phyloP scores from a whole-genome alignment of 2,329 filamentous ascomycete species.

The Aureobasidium sp. region DNA sequence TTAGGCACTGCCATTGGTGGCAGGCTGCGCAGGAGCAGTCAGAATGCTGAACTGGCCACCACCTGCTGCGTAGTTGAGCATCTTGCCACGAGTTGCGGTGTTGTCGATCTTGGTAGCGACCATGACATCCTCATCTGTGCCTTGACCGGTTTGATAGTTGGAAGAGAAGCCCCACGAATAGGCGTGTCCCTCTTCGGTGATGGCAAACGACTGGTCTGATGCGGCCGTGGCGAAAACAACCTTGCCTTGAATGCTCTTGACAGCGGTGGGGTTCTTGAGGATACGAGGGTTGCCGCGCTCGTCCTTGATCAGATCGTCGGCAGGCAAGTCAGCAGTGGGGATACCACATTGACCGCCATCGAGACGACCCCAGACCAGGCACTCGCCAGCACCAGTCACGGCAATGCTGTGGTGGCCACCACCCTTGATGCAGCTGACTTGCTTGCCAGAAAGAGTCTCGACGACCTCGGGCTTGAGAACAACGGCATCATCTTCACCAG shows the following conservation, averaged over 20 bases:
- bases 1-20: slow-evolving; percentile 17
- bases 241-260: slow-evolving; percentile 43
- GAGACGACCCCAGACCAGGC: slow-evolving; percentile 54
- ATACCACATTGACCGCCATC: slow-evolving; percentile 52
- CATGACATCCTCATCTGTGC: slow-evolving; percentile 70
- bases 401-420: slow-evolving; percentile 68
- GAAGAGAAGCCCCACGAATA: slow-evolving; percentile 76
- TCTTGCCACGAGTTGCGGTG: slow-evolving; percentile 67
- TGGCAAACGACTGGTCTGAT: slow-evolving; percentile 65
- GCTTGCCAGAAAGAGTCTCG: slow-evolving; percentile 53
- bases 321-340: slow-evolving; percentile 43
- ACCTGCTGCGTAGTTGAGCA: slow-evolving; percentile 71
- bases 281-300: slow-evolving; percentile 62
- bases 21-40: slow-evolving; percentile 21
- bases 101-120: slow-evolving; percentile 77
- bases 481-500: slow-evolving; percentile 62
- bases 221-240: slow-evolving; percentile 41
- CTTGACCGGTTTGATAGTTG: slow-evolving; percentile 74
- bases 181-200: slow-evolving; percentile 61
- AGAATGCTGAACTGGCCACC: slow-evolving; percentile 73
- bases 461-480: slow-evolving; percentile 67
- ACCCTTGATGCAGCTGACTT: slow-evolving; percentile 63
- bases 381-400: slow-evolving; percentile 47
- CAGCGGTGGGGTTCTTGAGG: slow-evolving; percentile 59
- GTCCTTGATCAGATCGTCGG: slow-evolving; percentile 57